These are phyloP conservation scores for Fusarium sp. DNA, from an alignment of 2,329 filamentous ascomycete genomes.

Conservation along the genomic window DNA sequence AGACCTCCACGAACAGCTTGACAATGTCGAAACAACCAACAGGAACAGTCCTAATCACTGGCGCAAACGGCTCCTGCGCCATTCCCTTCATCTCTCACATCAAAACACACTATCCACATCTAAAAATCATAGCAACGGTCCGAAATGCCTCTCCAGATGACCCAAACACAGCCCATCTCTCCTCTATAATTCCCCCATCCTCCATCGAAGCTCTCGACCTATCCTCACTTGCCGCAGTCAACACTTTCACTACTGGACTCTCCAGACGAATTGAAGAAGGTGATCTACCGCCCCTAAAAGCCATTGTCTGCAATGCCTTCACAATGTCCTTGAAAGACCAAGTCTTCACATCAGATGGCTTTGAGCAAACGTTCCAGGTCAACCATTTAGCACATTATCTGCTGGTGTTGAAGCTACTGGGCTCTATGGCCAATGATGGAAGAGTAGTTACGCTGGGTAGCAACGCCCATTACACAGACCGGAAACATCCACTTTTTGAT, in stretches of 20 bases:
- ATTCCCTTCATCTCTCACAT: conserved; percentile 26
- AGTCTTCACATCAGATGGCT: conserved; percentile 21
- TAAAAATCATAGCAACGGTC: conserved; percentile 50
- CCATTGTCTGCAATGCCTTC: conserved; percentile 41
- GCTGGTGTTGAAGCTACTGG: conserved; percentile 36
- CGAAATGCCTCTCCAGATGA: conserved; percentile 47
- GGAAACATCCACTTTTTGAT: conserved; percentile 25
- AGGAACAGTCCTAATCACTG: conserved; percentile 52
- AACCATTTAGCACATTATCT: conserved; percentile 37
- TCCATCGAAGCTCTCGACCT: conserved; percentile 35
- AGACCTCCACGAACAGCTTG: too few relatives aligned
- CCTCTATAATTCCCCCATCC: conserved; percentile 28
- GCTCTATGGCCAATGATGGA: conserved; percentile 24
- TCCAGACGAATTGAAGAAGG: not conserved
- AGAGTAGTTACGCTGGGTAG: conserved; percentile 34
- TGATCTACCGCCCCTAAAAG: conserved; percentile 22
- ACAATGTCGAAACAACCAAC: conserved; percentile 36
- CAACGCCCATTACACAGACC: conserved; percentile 23
- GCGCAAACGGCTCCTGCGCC: conserved; percentile 52
- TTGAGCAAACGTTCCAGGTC: conserved; percentile 39
- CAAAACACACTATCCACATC: conserved; percentile 21
- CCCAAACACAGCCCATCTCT: conserved; percentile 46
- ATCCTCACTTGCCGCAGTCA: conserved; percentile 6
- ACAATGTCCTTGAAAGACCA: conserved; percentile 25
- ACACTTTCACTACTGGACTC: conserved; percentile 12